These are phyloP conservation scores for Gymnopilus junonius DNA, from an alignment of 768 basidiomycete species.

Conservation along the genomic window DNA sequence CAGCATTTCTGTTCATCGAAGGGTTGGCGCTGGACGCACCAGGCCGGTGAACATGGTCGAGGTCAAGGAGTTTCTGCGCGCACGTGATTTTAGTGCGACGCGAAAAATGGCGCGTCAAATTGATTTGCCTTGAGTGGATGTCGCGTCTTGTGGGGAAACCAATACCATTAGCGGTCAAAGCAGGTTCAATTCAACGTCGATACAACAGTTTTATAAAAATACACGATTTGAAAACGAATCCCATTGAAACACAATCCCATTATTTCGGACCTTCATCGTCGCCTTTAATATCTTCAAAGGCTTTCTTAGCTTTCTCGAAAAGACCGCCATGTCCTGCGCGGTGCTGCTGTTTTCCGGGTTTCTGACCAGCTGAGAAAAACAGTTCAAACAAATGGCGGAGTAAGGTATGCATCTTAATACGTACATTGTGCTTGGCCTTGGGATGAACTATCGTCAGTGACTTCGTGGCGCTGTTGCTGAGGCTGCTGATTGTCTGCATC, in stretches of 20 bases:
- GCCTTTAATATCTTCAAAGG: conserved; percentile 16
- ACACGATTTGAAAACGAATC: too few relatives aligned
- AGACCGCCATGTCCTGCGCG: background rate
- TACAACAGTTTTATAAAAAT: background rate
- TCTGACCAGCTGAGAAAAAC: background rate
- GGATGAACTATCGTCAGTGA: background rate
- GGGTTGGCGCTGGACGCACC: conserved; percentile 44
- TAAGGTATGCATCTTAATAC: background rate
- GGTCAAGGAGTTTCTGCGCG: background rate
- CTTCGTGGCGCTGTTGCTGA: background rate
- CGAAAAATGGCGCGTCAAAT: background rate
- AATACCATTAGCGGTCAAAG: too few relatives aligned
- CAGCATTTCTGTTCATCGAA: background rate
- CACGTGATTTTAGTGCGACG: conserved; percentile 5
- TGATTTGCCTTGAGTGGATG: background rate
- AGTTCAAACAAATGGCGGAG: background rate
- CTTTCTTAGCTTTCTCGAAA: conserved; percentile 14
- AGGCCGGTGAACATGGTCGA: conserved; percentile 77
- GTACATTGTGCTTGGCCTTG: background rate
- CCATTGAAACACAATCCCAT: too few relatives aligned
- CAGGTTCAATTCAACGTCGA: background rate
- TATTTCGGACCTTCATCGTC: too few relatives aligned
- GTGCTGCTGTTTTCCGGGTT: background rate
- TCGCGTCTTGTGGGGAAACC: background rate
- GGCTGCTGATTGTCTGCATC: too few relatives aligned